Evolutionary conservation across 768 basidiomycete species (phyloP).

Genomic region (Exsudoporus frostii): DNA sequence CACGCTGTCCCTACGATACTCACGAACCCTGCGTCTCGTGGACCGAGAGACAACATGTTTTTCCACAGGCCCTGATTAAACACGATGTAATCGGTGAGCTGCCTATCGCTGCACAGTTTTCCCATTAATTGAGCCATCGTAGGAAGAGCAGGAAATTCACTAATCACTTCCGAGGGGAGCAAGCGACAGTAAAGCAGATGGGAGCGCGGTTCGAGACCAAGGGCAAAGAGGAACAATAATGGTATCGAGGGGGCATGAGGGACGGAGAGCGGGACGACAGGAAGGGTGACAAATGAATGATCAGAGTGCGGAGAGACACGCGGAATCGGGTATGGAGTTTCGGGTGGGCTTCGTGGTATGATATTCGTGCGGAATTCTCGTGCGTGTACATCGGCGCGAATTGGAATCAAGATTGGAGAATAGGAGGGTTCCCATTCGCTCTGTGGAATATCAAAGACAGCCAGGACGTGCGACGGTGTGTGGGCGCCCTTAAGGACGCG

Average conservation of each 20-base stretch:
- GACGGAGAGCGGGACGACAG: constrained; percentile 45
- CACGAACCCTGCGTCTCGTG: constrained; percentile 42
- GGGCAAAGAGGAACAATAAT: constrained; percentile 55
- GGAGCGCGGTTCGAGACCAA: constrained; percentile 48
- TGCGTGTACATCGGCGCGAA: constrained; percentile 47
- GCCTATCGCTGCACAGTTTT: constrained; percentile 34
- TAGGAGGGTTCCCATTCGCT: constrained; percentile 28
- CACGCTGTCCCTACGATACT: constrained; percentile 59
- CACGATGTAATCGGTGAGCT: constrained; percentile 30
- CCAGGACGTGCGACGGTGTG: constrained; percentile 57
- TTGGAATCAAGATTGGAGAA: constrained; percentile 49
- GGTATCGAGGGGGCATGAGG: constrained; percentile 56
- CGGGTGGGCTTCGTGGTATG: constrained; percentile 32
- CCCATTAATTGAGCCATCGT: constrained; percentile 55
- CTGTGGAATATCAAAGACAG: constrained; percentile 37
- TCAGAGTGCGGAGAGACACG: constrained; percentile 15
- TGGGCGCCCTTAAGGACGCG: constrained; percentile 42
- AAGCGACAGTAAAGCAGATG: constrained; percentile 48
- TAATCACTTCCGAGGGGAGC: constrained; percentile 48
- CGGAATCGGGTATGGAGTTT: constrained; percentile 34
- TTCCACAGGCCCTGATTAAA: constrained; percentile 65
- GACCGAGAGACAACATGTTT: constrained; percentile 55
- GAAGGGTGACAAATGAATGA: constrained; percentile 43
- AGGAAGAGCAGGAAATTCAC: constrained; percentile 60
- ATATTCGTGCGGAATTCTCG: constrained; percentile 37